These are phyloP conservation scores for Tieghemostelium lacteum DNA, from an alignment of 78 protist species.

Conservation along the genomic window DNA sequence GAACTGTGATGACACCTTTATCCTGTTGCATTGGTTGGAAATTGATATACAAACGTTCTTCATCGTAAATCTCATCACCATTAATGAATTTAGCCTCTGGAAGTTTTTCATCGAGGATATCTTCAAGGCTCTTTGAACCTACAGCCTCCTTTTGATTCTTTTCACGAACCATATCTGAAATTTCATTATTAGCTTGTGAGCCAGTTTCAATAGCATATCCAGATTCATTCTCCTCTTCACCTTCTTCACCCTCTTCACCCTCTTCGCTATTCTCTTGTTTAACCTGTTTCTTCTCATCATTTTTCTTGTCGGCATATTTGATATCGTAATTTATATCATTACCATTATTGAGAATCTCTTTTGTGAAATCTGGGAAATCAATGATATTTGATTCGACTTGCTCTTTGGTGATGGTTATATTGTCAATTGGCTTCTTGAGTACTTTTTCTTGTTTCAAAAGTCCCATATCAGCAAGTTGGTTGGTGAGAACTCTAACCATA, in stretches of 20 bases:
- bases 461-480: constrained; percentile 53
- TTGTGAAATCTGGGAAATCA: constrained; percentile 30
- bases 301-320: background rate
- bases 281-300: background rate
- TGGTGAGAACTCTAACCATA: constrained; percentile 36
- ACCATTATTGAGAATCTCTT: background rate
- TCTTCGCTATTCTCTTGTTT: background rate
- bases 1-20: constrained; percentile 42
- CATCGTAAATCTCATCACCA: constrained; percentile 52
- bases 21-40: constrained; percentile 37
- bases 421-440: constrained; percentile 7
- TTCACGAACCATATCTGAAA: background rate
- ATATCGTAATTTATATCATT: background rate
- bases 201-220: background rate
- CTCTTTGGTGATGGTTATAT: constrained; percentile 26
- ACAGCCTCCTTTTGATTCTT: background rate
- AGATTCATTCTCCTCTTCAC: background rate
- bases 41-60: constrained; percentile 47
- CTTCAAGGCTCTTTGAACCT: background rate
- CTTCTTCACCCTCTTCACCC: background rate
- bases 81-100: background rate
- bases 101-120: too few species aligned
- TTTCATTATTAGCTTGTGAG: background rate
- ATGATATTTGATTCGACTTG: constrained; percentile 23
- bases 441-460: constrained; percentile 26